Evolutionary conservation across 1,284 basidiomycete species (phyloP), one percentile per base, ranked within the genome.

Genomic region (Cutaneotrichosporon mucoides): DNA sequence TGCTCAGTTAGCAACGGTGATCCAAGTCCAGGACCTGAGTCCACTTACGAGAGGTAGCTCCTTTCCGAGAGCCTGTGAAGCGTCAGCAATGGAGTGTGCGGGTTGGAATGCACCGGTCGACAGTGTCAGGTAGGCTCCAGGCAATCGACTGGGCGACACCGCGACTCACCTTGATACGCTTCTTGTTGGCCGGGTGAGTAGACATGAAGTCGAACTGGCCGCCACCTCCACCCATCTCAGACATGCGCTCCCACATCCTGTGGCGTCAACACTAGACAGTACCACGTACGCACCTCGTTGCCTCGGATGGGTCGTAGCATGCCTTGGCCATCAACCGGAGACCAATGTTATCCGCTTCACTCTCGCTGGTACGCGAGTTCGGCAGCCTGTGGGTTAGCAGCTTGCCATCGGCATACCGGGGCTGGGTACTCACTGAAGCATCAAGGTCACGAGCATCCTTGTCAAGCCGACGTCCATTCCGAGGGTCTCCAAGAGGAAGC

Each of bases 311-410:
- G 56, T 73, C 60, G 58, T 66, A 76, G 61, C 73, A 76, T 13
- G 71, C 73, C 53, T 63, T 66, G 43, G 89, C 81, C 79, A 86
- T 86, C 36, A 91, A 79, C 10, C 81, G 81, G 55, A 92, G 72
- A 6, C 90, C 90, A 51, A 92, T 86, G 37, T 84, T 82, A 72
- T 92, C 89, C 41, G 89, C 89, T 83, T 97, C 93, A 4, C 83
- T 80, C 73, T 95, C 92, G 52, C 87, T 84, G 35, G 80, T 85
- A 52, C 93, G 82, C 1, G 89, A 92, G 74, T 96, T 92, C 0
- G 93, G 93, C 5, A 95, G 81, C 55, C 79, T 80, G 24, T 60
- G 11, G 9, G 38, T 24, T 24, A 24, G 24, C 41, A 51, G 11
- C 38, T 3, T 12, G 15, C 10, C 8, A 12, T 6, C 2, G 12